A percentile compares a stretch with the other conserved stretches of the same genome.
Conservation (phyloP, 257 asterid species). For the Rubia yunnanensis region DNA sequence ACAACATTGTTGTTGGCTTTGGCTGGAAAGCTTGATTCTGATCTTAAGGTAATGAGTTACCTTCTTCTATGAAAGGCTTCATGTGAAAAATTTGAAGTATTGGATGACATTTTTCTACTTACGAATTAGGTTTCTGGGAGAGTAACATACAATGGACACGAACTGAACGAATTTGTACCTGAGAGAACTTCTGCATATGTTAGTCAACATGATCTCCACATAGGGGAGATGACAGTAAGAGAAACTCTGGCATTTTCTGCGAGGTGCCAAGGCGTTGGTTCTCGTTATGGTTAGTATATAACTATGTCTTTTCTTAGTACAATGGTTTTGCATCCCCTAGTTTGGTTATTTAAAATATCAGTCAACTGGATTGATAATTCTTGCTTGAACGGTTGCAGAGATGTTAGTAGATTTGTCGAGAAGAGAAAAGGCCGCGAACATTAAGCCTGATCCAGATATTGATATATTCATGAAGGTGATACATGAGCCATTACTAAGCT, state of each 20-base stretch:
- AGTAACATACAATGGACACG: constrained; percentile 59
- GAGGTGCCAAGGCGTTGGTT: constrained; percentile 72
- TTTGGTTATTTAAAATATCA: not conserved
- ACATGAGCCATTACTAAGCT: not conserved
- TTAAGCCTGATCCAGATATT: constrained; percentile 43
- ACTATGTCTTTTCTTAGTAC: not conserved
- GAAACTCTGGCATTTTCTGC: constrained; percentile 70
- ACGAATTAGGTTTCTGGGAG: constrained; percentile 37
- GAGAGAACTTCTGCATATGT: constrained; percentile 57
- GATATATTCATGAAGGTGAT: constrained; percentile 49
- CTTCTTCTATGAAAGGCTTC: not conserved
- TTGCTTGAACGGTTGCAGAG: constrained; percentile 31
- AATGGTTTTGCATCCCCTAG: not conserved
- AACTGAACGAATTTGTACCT: constrained; percentile 50
- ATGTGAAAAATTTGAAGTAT: not conserved
- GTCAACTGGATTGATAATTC: not conserved
- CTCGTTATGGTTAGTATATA: constrained; percentile 47
- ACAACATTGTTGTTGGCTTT: constrained; percentile 55
- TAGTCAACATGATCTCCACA: constrained; percentile 62
- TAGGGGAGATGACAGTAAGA: constrained; percentile 66
- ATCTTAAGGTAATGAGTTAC: constrained; percentile 31
- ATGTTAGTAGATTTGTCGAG: constrained; percentile 57
- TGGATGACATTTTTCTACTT: not conserved
- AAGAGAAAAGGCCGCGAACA: constrained; percentile 45
- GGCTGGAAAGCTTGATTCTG: constrained; percentile 58